Percentiles rank a stretch among this genome's conserved stretches.
Evolutionary conservation across 2,329 filamentous ascomycete species (phyloP).

Genomic region (Tolypocladium endophyticum): DNA sequence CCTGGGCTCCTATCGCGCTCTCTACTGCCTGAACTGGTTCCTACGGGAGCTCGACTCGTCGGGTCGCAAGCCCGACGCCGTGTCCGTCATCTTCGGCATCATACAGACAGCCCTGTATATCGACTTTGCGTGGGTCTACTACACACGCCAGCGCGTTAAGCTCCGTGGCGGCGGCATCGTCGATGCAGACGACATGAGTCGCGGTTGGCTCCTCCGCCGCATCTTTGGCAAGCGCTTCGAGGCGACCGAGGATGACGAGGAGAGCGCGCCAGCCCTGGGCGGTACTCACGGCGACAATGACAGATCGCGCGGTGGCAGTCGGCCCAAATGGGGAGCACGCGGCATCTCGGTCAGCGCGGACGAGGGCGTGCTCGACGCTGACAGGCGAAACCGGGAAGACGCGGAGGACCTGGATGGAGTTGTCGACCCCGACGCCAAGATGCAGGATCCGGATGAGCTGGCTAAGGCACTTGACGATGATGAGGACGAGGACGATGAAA

Average conservation of each 20-base stretch:
- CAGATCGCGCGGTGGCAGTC: slow-evolving; percentile 14
- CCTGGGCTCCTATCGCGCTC: slow-evolving; percentile 74
- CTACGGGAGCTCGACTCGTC: slow-evolving; percentile 50
- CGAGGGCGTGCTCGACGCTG: slow-evolving; percentile 43
- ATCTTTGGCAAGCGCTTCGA: slow-evolving; percentile 56
- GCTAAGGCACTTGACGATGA: slow-evolving; percentile 49
- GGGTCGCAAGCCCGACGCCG: slow-evolving; percentile 51
- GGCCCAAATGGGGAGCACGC: slow-evolving; percentile 51
- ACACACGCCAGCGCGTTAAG: slow-evolving; percentile 86
- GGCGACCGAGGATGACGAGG: slow-evolving; percentile 49
- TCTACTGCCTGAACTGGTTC: slow-evolving; percentile 93
- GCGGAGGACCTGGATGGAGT: slow-evolving; percentile 32
- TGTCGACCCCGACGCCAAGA: slow-evolving; percentile 52
- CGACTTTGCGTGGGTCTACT: slow-evolving; percentile 97
- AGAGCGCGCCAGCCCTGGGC: slow-evolving; percentile 41
- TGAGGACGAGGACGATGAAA: slow-evolving; percentile 34
- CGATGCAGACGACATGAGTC: slow-evolving; percentile 77
- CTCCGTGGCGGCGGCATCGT: slow-evolving; percentile 77
- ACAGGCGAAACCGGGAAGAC: slow-evolving; percentile 34
- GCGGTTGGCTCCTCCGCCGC: slow-evolving; percentile 72
- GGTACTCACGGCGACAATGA: slow-evolving; percentile 14
- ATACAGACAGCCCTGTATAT: slow-evolving; percentile 84
- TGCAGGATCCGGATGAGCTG: slow-evolving; percentile 57
- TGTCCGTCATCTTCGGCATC: slow-evolving; percentile 76
- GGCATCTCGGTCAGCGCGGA: slow-evolving; percentile 59